Base-by-base conservation (phyloP, 805 yeast genomes). In the Brettanomyces custersianus region DNA sequence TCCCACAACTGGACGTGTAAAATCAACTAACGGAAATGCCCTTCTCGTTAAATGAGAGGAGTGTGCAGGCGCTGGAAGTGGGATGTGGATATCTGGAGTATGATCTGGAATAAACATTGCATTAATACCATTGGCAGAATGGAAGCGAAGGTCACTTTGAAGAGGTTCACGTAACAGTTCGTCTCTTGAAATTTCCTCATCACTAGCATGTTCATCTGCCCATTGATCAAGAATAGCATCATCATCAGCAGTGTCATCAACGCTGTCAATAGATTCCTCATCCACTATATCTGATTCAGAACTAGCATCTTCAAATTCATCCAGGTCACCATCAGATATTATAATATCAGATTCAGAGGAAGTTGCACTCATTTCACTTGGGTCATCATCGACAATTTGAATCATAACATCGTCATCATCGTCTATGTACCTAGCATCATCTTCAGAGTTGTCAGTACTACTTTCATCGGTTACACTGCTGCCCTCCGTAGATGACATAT, bases 391-490 rank as follows among this genome's bases (percentile, higher is more conserved):
- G n/a, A 48, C 57, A 28, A 54, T 49, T 31, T 53, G 55, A 31
- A 54, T 48, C 13, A 51, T 49, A 34, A 46, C 47, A 24, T 46
- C 47, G 4, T 48, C 53, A 20, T 47, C 52, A 28, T 37, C 41
- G 13, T 46, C 50, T 11, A 43, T 49, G n/a, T 50, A 60, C 19
- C 50, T 62, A 9, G 58, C 59, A 19, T 58, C 66, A 28, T 51
- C 54, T 10, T 55, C 57, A 8, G 37, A 39, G 16, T 20, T 39
- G 27, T 19, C 41, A 8, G 30, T 40, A 20, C 38, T 41, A 22
- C 27, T 27, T 23, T 35, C 47, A 35, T 33, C 36, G 23, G 12
- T 26, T n/a, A 9, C 38, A 10, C 15, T 17, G 2, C 21, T n/a
- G 36, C 37, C 27, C 38, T 42, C 29, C 26, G 20, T n/a, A n/a